A percentile compares a stretch with the other conserved stretches of the same genome.
Conservation (phyloP, 192 early-diverging fungal genomes). For the Podila verticillata region DNA sequence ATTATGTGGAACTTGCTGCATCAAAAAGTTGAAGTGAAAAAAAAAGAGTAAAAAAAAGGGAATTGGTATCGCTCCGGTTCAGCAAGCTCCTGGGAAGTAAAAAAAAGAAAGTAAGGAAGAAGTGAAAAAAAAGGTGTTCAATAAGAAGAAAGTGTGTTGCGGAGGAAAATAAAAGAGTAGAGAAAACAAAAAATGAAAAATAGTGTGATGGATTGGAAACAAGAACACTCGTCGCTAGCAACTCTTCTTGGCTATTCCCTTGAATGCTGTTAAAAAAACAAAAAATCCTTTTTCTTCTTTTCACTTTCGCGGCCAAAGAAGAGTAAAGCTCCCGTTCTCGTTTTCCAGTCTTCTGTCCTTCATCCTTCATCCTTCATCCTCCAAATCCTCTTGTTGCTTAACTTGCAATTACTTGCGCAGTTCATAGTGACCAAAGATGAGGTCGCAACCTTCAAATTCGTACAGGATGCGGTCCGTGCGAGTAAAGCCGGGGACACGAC, state of each 20-base stretch:
- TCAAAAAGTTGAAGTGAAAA: conserved; percentile 1
- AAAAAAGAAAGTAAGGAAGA: conserved; percentile 6
- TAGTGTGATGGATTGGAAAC: too few species aligned
- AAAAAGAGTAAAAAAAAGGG: conserved; percentile 34
- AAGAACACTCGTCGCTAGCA: background rate
- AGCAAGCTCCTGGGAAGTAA: conserved; percentile 18
- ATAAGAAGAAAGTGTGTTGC: conserved; percentile 1
- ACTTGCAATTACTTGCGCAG: background rate
- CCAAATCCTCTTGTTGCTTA: background rate
- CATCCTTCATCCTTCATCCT: conserved; percentile 1
- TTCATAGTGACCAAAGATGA: conserved; percentile 78
- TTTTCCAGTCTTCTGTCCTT: background rate
- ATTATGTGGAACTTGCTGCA: background rate
- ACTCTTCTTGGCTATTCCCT: conserved; percentile 18
- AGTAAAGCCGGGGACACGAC: conserved; percentile 68
- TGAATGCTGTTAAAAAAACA: conserved; percentile 2
- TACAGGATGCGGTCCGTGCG: conserved; percentile 78
- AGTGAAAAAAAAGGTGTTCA: conserved; percentile 6
- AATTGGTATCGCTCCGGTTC: conserved; percentile 29
- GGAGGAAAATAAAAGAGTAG: background rate
- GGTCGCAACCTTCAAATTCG: conserved; percentile 83
- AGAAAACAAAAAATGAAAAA: background rate
- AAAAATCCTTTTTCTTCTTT: background rate
- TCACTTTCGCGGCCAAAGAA: conserved; percentile 10
- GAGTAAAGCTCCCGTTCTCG: too few species aligned